phyloP scores from a whole-genome alignment of 1,284 basidiomycete species.

The Cutaneotrichosporon sp. region DNA sequence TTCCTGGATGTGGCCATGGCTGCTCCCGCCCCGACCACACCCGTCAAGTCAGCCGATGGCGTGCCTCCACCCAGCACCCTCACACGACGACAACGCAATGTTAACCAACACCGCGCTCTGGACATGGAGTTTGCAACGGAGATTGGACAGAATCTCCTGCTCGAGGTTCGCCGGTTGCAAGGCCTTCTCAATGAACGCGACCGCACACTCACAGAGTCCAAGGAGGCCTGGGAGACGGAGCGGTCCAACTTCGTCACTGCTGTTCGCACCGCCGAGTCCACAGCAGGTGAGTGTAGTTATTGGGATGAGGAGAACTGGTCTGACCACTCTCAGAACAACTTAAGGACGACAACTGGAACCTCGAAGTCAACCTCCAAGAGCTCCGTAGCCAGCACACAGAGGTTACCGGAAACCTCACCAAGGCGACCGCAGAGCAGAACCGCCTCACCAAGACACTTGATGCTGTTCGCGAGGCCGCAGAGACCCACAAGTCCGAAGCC shows the following conservation, averaged over 20 bases:
- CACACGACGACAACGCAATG: constrained; percentile 48
- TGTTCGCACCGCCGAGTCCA: constrained; percentile 69
- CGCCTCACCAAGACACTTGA: constrained; percentile 71
- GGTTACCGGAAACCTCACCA: constrained; percentile 61
- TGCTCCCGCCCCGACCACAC: constrained; percentile 4
- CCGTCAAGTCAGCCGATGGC: constrained; percentile 6
- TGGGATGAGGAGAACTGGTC: no score
- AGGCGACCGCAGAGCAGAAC: constrained; percentile 76
- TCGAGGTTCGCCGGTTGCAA: constrained; percentile 82
- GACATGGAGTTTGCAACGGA: constrained; percentile 85
- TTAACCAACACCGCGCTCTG: constrained; percentile 46
- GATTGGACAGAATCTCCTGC: constrained; percentile 82
- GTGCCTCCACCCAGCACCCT: constrained; percentile 29
- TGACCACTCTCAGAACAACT: constrained; percentile 57
- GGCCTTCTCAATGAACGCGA: constrained; percentile 80
- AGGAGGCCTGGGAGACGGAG: constrained; percentile 74
- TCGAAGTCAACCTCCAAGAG: constrained; percentile 88
- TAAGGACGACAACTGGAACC: constrained; percentile 98
- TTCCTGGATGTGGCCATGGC: constrained; percentile 7
- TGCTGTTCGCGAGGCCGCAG: constrained; percentile 67
- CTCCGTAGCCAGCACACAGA: constrained; percentile 67
- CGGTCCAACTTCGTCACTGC: constrained; percentile 65
- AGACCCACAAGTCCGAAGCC: constrained; percentile 78
- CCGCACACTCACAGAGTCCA: constrained; percentile 77
- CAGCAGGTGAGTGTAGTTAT: constrained; percentile 64